Conservation (phyloP, 805 yeast genomes). For the Starmerella vitae region DNA sequence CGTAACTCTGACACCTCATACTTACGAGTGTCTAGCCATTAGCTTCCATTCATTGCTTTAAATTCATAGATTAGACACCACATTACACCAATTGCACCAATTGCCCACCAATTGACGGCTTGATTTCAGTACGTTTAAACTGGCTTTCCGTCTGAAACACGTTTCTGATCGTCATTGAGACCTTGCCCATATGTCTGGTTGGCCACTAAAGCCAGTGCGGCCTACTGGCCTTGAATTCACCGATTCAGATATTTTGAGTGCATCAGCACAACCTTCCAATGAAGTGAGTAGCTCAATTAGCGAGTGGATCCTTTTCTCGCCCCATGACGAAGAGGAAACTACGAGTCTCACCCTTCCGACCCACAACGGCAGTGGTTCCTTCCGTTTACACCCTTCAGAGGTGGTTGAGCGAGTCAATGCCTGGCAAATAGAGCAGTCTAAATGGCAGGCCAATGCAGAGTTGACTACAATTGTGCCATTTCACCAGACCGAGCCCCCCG, state of each 20-base stretch:
- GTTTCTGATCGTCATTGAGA: too few relatives aligned
- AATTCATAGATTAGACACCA: too few relatives aligned
- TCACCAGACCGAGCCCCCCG: not conserved
- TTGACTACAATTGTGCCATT: not conserved
- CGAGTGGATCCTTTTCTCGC: constrained; percentile 32
- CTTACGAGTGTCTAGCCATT: too few relatives aligned
- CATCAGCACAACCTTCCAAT: constrained; percentile 9
- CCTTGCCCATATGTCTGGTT: too few relatives aligned
- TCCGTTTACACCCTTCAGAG: constrained; percentile 19
- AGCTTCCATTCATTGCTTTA: too few relatives aligned
- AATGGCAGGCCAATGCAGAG: constrained; percentile 22
- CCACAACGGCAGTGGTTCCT: constrained; percentile 28
- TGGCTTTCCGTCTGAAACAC: too few relatives aligned
- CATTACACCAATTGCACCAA: too few relatives aligned
- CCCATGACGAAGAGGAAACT: constrained; percentile 15
- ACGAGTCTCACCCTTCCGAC: constrained; percentile 19
- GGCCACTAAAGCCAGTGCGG: too few relatives aligned
- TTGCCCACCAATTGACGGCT: too few relatives aligned
- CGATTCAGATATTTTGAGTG: constrained; percentile 14
- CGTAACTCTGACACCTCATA: too few relatives aligned
- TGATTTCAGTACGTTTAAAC: too few relatives aligned
- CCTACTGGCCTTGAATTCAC: constrained; percentile 12
- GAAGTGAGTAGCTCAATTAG: constrained; percentile 13
- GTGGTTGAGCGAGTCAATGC: constrained; percentile 29
- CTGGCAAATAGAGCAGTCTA: constrained; percentile 32